phyloP scores from a whole-genome alignment of 2,329 filamentous ascomycete genomes.

The Ceratocystis albifundus region DNA sequence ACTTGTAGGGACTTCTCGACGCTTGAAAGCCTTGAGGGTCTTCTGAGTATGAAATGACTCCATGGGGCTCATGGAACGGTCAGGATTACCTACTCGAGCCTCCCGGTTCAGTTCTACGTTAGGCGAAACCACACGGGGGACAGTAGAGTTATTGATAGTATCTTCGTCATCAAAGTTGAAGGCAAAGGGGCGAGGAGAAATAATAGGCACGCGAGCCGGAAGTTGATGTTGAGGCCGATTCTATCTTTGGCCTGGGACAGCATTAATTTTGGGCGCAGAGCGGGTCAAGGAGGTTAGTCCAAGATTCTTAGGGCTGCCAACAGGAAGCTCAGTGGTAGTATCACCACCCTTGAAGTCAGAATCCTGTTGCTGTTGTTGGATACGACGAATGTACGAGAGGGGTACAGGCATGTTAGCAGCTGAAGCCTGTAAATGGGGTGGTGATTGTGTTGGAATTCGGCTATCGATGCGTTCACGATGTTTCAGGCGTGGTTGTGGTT shows the following conservation, averaged over 20 bases:
- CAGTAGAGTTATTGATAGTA: not conserved
- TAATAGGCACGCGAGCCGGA: slow-evolving; percentile 1
- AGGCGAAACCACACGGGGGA: not conserved
- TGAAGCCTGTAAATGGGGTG: not conserved
- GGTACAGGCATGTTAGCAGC: slow-evolving; percentile 17
- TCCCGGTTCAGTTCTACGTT: not conserved
- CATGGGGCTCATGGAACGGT: not conserved
- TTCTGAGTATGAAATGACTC: not conserved
- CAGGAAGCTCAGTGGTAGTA: not conserved
- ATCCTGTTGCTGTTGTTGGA: slow-evolving; percentile 13
- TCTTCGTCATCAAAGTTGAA: slow-evolving; percentile 16
- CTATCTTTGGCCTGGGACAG: slow-evolving; percentile 21
- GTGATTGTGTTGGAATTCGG: not conserved
- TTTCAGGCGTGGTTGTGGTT: not conserved
- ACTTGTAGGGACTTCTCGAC: not conserved
- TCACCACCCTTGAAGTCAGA: not conserved
- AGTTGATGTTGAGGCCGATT: slow-evolving; percentile 21
- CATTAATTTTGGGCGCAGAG: slow-evolving; percentile 17
- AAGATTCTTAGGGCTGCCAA: not conserved
- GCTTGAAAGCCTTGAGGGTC: not conserved
- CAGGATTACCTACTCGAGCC: not conserved
- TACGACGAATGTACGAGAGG: slow-evolving; percentile 14
- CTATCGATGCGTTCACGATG: not conserved
- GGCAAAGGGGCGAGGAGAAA: slow-evolving; percentile 6
- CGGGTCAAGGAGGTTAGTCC: not conserved